phyloP scores from a whole-genome alignment of 306 rosid species.

The Vachellia pachyceras region DNA sequence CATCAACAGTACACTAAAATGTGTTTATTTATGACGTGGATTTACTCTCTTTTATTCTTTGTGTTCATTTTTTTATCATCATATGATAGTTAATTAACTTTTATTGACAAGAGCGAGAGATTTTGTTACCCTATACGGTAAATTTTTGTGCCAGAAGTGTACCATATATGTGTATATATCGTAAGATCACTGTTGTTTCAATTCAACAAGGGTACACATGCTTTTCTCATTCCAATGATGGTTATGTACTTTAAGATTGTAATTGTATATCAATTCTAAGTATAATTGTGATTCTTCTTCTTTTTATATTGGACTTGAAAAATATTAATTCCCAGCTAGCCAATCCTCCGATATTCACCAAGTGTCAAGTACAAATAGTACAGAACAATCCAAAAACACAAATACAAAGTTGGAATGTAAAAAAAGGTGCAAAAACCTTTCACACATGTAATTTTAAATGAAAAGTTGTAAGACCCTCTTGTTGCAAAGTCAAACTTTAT shows the following conservation, averaged over 20 bases:
- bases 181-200: background rate
- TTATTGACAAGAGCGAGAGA: background rate
- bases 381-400: no score
- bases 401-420: background rate
- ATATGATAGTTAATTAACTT: no score
- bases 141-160: background rate
- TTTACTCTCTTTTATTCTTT: background rate
- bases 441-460: background rate
- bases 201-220: background rate
- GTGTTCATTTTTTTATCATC: no score
- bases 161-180: background rate
- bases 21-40: background rate
- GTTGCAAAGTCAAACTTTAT: background rate
- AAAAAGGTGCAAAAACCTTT: background rate
- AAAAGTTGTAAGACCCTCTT: background rate
- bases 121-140: background rate
- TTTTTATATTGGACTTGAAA: background rate
- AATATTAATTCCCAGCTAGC: background rate
- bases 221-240: background rate
- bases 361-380: no score
- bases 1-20: no score
- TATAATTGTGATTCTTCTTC: no score
- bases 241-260: background rate
- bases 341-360: no score
- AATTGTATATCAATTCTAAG: no score